Evolutionary conservation across 2,329 filamentous ascomycete species (phyloP).

Genomic region (Colletotrichum sp.): DNA sequence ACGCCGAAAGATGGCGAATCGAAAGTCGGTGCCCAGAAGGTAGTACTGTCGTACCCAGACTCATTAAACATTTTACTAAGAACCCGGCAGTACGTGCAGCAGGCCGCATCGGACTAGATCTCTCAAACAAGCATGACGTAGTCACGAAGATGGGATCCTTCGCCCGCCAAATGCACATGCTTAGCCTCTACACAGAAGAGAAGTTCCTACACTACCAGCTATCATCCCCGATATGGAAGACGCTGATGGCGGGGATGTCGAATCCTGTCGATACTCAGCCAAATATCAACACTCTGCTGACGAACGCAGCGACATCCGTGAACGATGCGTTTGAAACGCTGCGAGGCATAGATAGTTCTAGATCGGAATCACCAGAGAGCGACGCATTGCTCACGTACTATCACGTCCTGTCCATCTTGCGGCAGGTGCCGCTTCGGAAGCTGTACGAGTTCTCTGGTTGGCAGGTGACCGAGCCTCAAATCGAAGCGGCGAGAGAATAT

Average conservation of each 20-base stretch:
- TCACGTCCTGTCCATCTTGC: neutral
- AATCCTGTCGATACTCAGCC: no score
- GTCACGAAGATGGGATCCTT: neutral
- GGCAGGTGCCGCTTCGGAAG: neutral
- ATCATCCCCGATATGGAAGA: neutral
- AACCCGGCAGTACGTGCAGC: neutral
- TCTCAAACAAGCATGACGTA: neutral
- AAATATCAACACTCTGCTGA: neutral
- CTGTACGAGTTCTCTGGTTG: neutral
- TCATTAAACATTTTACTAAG: accelerated
- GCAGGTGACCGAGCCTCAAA: neutral
- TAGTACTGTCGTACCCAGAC: accelerated
- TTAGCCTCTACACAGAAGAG: neutral
- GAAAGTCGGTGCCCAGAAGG: neutral
- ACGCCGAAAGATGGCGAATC: neutral
- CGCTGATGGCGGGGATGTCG: neutral
- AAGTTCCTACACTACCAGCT: neutral
- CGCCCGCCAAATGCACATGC: neutral
- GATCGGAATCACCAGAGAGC: neutral
- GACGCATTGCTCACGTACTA: neutral
- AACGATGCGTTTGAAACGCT: neutral
- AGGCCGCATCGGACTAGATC: neutral
- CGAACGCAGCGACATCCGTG: neutral
- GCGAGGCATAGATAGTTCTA: neutral
- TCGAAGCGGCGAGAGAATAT: neutral